Evolutionary conservation across 306 rosid species (phyloP).

Genomic region (barrel medic (Medicago truncatula)): DNA sequence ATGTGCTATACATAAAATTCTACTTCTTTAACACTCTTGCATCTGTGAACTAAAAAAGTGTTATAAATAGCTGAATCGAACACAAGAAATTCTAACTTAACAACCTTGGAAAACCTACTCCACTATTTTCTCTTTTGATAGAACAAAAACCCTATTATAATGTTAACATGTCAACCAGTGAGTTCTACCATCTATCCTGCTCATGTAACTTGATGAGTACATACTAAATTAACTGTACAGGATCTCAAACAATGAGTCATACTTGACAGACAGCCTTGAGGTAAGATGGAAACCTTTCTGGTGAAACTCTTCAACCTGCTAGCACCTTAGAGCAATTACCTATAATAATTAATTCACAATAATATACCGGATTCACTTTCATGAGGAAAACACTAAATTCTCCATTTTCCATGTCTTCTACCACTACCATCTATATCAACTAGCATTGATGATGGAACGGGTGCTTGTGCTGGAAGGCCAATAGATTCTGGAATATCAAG

Average conservation of each 20-base stretch:
- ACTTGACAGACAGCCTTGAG: conserved; percentile 36
- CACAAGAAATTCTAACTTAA: conserved; percentile 29
- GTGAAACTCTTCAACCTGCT: conserved; percentile 31
- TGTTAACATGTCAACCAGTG: conserved; percentile 28
- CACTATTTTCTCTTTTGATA: not conserved
- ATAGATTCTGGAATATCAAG: conserved; percentile 96
- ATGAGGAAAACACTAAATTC: conserved; percentile 54
- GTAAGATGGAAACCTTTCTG: conserved; percentile 37
- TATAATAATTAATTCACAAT: conserved; percentile 36
- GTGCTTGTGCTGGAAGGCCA: conserved; percentile 68
- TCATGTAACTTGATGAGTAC: conserved; percentile 28
- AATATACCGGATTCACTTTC: conserved; percentile 30
- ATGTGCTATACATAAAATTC: conserved; percentile 11
- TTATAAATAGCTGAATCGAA: conserved; percentile 39
- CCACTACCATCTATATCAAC: conserved; percentile 65
- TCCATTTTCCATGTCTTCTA: conserved; percentile 76
- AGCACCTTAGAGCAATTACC: conserved; percentile 27
- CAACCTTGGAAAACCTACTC: conserved; percentile 8
- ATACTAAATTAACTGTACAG: conserved; percentile 52
- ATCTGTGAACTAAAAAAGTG: conserved; percentile 9
- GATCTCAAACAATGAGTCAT: conserved; percentile 42
- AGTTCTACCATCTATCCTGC: conserved; percentile 34
- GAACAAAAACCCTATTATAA: conserved; percentile 15
- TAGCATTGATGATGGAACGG: conserved; percentile 68
- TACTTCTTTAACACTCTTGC: conserved; percentile 13